Base-by-base conservation (phyloP, 164 flowering plant species). In the Piper betle region DNA sequence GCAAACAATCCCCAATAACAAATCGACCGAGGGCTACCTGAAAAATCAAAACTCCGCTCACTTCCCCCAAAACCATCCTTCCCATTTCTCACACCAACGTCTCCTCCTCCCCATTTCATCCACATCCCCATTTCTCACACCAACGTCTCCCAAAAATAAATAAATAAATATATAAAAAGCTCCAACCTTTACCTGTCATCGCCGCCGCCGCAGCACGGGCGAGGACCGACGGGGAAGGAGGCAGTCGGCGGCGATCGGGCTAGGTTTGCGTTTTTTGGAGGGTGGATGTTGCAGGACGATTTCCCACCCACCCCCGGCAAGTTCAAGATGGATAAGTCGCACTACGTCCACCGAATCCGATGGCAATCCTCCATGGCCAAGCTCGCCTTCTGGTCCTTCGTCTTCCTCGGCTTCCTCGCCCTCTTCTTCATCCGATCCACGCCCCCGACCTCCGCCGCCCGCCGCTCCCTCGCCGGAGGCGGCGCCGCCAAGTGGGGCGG, bases 251-350 rank as follows among this genome's bases (percentile, higher is more conserved):
- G n/a, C 37, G 11, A 39, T 37, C 39, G 46, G 60, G 19, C 41
- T 43, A 2, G 25, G n/a, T 17, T 11, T 5, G 19, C 18, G 52
- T n/a, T n/a, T n/a, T 20, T 41, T 52, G 25, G 1, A 5, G 38
- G 39, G 20, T 58, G 39, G 39, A 74, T 71, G 80, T 72, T 78
- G 17, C 81, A 80, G 74, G 96, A 88, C 64, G 65, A 75, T 74
- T 75, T 72, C 42, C 96, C 98, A 2, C 86, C 96, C 2, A 87
- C 96, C 0, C 96, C 98, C 2, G 98, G 98, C 0, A 92, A 92
- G 64, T 85, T 89, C 85, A 92, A 91, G 86, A 82, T 86, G 80
- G 97, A 91, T 6, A 91, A 86, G 57, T 86, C 96, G 0, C 63
- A 80, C 0, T 80, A 84, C 74, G 41, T 57, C 48, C 55, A 57